Base-by-base conservation (phyloP, 345 rosid species). In the Brassica napus region DNA sequence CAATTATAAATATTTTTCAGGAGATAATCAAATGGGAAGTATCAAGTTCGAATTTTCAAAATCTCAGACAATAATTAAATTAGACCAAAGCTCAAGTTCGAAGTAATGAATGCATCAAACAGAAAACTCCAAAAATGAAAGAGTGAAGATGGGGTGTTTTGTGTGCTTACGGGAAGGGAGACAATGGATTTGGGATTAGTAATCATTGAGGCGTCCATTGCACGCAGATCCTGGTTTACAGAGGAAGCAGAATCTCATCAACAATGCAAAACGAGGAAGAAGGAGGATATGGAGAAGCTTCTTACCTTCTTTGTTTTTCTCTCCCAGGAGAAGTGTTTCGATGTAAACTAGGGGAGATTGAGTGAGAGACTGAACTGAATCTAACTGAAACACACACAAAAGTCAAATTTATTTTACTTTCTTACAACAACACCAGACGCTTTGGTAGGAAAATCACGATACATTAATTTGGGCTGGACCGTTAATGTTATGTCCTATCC, bases 141-240 rank as follows among this genome's bases (percentile, higher is more conserved):
- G 31, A n/a, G 44, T 60, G 55, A 35, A 14, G 21, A 37, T 65
- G 4, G 9, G 59, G 3, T 14, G 21, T 60, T 7, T n/a, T 35
- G 9, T 32, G 30, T 68, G 77, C 88, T 87, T 84, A 91, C 97
- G 18, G 94, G 88, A 80, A 87, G 18, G 9, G 92, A 80, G 35
- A 86, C 37, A 11, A 86, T 11, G 55, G 95, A 86, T 84, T 87
- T 94, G 87, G 84, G 86, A 39, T 83, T 77, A 16, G 91, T 87
- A 81, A 87, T 69, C 69, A 92, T 81, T 15, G 89, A 86, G n/a
- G 92, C 86, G 81, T 91, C 98, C 92, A 94, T 90, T 58, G 58
- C 37, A 71, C 58, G 54, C 44, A 71, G 75, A 71, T 71, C 75
- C 66, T 58, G 75, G 3, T 23, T 71, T 34, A 71, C 75, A 71